These are phyloP conservation scores for Colletotrichum tropicicola DNA, from an alignment of 2,329 filamentous ascomycete species.

Conservation along the genomic window DNA sequence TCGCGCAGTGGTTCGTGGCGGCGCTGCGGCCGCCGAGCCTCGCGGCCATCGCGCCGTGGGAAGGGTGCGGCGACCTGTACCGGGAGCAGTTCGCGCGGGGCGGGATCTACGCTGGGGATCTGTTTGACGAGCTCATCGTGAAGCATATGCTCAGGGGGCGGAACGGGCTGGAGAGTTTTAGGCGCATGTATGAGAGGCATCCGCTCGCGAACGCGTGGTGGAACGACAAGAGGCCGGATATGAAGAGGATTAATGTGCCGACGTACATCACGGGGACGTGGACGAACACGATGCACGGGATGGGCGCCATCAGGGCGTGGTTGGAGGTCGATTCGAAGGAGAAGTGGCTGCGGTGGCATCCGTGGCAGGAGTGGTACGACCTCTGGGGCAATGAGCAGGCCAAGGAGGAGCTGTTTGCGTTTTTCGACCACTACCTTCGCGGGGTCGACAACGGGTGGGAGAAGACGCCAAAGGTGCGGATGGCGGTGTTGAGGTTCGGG, in stretches of 20 bases:
- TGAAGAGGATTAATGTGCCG: conserved; percentile 34
- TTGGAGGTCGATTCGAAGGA: conserved; percentile 44
- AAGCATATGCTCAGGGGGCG: conserved; percentile 33
- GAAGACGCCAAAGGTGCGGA: conserved; percentile 51
- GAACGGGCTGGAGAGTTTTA: conserved; percentile 34
- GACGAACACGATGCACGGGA: conserved; percentile 30
- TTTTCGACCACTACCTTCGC: conserved; percentile 57
- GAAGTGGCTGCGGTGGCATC: conserved; percentile 49
- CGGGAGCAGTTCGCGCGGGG: conserved; percentile 36
- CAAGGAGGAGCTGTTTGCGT: conserved; percentile 46
- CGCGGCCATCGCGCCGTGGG: conserved; percentile 45
- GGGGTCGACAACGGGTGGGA: conserved; percentile 54
- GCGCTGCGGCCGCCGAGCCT: conserved; percentile 30
- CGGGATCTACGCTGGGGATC: conserved; percentile 30
- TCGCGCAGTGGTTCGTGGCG: conserved; percentile 36
- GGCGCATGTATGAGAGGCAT: conserved; percentile 33
- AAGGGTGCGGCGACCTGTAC: conserved; percentile 44
- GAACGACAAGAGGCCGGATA: conserved; percentile 35
- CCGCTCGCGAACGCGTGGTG: conserved; percentile 35
- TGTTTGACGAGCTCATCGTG: conserved; percentile 32
- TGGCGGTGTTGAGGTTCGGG: conserved; percentile 42
- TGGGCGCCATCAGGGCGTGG: conserved; percentile 39
- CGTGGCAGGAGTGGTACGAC: conserved; percentile 20
- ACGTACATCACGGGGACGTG: conserved; percentile 31
- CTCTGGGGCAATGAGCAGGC: conserved; percentile 8